Base-by-base conservation (phyloP, 75 land plant genomes). In the Cryptomeria japonica region DNA sequence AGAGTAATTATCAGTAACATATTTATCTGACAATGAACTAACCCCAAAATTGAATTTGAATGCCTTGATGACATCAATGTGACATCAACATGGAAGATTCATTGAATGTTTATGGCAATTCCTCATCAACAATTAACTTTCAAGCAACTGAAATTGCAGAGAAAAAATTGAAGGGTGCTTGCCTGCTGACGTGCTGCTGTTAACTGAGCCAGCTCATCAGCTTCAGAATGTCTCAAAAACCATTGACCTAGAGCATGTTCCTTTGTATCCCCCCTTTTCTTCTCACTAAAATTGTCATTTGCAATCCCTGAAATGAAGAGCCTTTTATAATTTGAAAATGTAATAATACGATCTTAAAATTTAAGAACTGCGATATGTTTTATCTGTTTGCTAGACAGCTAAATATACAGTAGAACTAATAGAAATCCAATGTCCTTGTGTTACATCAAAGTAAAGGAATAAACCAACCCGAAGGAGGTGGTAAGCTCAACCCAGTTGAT, bases 101-200 rank as follows among this genome's bases (percentile, higher is more conserved):
- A 75, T 75, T 34, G 37, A 75, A 75, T 14, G 37, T 11, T 75
- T 34, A 75, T 75, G 34, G 34, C 13, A 32, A 73, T 31, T 75
- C 16, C 77, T 3, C 12, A 37, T 75, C 34, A 75, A 34, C 3
- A 5, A 64, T 22, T 25, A 39, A 7, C 82, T 79, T 79, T 79
- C 82, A 79, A 19, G n/a, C n/a, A 12, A 82, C 84, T 39, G 14
- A 28, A 2, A 82, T 9, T 44, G n/a, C 11, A 28, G 31, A 25
- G 37, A 11, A 12, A 75, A 75, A 34, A 75, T 44, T 39, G 10
- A 42, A 28, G 49, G 46, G 28, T 55, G 18, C 68, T 84, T 47
- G 95, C 99, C 95, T 97, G 97, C 49, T 97, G 96, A 28, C 99
- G 96, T 84, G 99, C 99, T 70, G 96, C 89, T 18, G 93, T 93